phyloP scores from a whole-genome alignment of 108 stramenopile species.

The Fistulifera pelliculosa region DNA sequence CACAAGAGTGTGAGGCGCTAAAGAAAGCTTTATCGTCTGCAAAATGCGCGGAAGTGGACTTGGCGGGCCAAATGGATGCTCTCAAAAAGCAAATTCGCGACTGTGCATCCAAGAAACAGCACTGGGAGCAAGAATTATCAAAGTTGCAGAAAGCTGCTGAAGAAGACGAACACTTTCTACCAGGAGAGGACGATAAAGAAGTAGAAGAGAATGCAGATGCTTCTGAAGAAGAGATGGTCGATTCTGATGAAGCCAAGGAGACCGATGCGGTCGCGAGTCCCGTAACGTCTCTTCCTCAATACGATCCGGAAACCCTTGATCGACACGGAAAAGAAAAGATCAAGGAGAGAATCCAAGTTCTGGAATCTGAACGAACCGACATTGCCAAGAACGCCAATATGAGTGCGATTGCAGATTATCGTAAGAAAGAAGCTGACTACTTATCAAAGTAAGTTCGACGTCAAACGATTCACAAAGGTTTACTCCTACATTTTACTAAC shows the following conservation, averaged over 20 bases:
- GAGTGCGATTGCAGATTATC: conserved; percentile 89
- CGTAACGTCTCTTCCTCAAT: conserved; percentile 24
- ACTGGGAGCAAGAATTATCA: conserved; percentile 62
- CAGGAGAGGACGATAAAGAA: conserved; percentile 30
- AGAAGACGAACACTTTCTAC: conserved; percentile 40
- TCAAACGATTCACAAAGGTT: background rate
- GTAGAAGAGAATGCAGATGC: conserved; percentile 25
- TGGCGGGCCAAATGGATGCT: conserved; percentile 62
- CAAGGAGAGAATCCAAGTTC: conserved; percentile 51
- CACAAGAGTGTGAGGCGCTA: conserved; percentile 58
- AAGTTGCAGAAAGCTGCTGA: conserved; percentile 27
- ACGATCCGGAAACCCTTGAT: conserved; percentile 46
- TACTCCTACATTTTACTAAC: background rate
- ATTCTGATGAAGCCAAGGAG: conserved; percentile 5
- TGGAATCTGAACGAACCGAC: conserved; percentile 68
- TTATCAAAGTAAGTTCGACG: conserved; percentile 43
- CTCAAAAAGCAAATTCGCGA: conserved; percentile 67
- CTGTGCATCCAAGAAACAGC: conserved; percentile 34
- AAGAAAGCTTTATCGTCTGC: conserved; percentile 55
- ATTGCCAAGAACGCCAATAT: conserved; percentile 89
- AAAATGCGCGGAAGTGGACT: conserved; percentile 71
- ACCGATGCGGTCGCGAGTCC: background rate
- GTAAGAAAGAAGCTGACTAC: conserved; percentile 88
- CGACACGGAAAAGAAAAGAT: conserved; percentile 53
- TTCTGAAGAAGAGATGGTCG: conserved; percentile 11